Conservation (phyloP, 441 rosid species). For the Jatropha podagrica region DNA sequence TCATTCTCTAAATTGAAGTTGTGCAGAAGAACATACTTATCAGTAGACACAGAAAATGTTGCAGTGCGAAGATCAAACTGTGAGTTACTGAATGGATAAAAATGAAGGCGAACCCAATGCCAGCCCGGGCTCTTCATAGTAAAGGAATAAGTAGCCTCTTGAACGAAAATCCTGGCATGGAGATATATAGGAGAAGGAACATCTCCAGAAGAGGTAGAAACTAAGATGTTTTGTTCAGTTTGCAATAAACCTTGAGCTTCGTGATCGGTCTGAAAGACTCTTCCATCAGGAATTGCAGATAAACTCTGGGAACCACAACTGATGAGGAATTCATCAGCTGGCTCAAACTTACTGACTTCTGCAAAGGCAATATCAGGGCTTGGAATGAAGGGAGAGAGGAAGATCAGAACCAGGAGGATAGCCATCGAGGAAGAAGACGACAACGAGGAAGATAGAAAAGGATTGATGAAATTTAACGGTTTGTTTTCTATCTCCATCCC, state of each 20-base stretch:
- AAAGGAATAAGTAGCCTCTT: conserved; percentile 57
- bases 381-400: conserved; percentile 30
- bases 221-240: conserved; percentile 50
- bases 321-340: conserved; percentile 60
- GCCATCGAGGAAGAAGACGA: conserved; percentile 35
- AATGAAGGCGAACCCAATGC: conserved; percentile 82
- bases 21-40: conserved; percentile 59
- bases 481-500: conserved; percentile 79
- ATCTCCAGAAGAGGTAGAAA: conserved; percentile 48
- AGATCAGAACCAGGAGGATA: conserved; percentile 39
- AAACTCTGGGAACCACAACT: conserved; percentile 60
- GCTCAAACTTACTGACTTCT: conserved; percentile 30
- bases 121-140: conserved; percentile 55
- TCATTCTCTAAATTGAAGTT: conserved; percentile 44
- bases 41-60: conserved; percentile 51
- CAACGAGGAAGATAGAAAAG: conserved; percentile 31
- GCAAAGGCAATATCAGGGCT: conserved; percentile 23
- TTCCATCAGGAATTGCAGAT: conserved; percentile 53
- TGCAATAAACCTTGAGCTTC: conserved; percentile 44
- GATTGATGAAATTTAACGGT: conserved; percentile 8
- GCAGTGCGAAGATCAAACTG: conserved; percentile 52
- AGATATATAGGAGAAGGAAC: conserved; percentile 62
- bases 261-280: conserved; percentile 60
- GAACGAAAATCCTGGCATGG: conserved; percentile 59
- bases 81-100: conserved; percentile 46